Evolutionary conservation across 2,329 filamentous ascomycete species (phyloP).

Genomic region (Epichloe baconii): DNA sequence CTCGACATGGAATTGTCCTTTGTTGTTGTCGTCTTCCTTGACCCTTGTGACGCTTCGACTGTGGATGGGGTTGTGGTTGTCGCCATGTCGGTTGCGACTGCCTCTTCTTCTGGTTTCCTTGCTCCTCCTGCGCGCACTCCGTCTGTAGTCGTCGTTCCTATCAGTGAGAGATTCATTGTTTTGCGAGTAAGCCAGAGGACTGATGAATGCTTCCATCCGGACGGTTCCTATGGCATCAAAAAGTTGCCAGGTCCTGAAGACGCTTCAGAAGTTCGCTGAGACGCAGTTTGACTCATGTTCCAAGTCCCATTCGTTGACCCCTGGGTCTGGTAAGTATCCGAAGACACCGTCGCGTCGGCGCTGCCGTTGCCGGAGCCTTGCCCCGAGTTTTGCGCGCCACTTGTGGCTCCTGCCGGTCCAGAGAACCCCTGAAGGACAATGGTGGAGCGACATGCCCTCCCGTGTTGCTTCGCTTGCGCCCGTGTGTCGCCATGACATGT

Average conservation of each 20-base stretch:
- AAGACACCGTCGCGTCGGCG: constrained; percentile 44
- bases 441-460: constrained; percentile 60
- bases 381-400: constrained; percentile 32
- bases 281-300: constrained; percentile 31
- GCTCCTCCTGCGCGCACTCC: constrained; percentile 36
- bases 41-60: constrained; percentile 7
- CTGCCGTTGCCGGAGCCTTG: constrained; percentile 47
- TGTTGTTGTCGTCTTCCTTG: constrained; percentile 35
- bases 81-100: constrained; percentile 41
- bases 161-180: constrained; percentile 35
- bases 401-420: constrained; percentile 27
- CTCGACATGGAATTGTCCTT: constrained; percentile 31
- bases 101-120: constrained; percentile 39
- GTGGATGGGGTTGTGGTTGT: constrained; percentile 30
- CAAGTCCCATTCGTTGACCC: constrained; percentile 31
- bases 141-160: constrained; percentile 32
- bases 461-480: constrained; percentile 81
- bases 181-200: constrained; percentile 38
- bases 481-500: constrained; percentile 39
- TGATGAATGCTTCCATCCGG: constrained; percentile 95
- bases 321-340: constrained; percentile 47
- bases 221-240: constrained; percentile 85
- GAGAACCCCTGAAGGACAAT: constrained; percentile 67
- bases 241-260: constrained; percentile 47
- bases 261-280: constrained; percentile 41